Base-by-base conservation (phyloP, 2,329 filamentous ascomycete genomes). In the Aplosporella prunicola region DNA sequence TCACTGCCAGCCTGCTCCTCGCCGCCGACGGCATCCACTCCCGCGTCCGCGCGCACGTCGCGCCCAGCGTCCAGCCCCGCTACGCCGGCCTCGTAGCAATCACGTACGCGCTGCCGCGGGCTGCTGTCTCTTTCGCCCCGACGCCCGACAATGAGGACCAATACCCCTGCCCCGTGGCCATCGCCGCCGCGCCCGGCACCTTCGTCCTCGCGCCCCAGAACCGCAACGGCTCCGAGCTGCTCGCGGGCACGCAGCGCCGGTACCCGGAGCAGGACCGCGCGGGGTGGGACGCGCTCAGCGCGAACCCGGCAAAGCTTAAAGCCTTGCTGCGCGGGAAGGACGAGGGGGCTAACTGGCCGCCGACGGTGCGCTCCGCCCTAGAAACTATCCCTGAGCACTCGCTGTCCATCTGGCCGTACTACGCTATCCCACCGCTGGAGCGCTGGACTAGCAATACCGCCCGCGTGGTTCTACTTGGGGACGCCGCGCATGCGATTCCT, bases 11-110 rank as follows among this genome's bases (percentile, higher is more conserved):
- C 2, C 48, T 73, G 9, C 62, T 79, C 0, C 57, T 78, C 11
- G 74, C 72, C 0, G 70, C 72, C 0, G 74, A 79, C 41, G 74
- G 75, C 1, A 78, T 78, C 33, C 71, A 78, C 48, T 76, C 72
- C 1, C 60, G 56, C 0, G 69, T 78, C 0, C 63, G 73, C 3
- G 60, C 56, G 3, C 66, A 74, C 27, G 55, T 79, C 30, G 68
- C 40, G 2, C 47, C 72, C 0, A 60, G 65, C 0, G 45, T 71
- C 1, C 50, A 62, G 22, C 68, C 74, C 1, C 59, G 55, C 1
- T 78, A 73, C 47, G 68, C 65, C 1, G 68, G 68, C 23, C 64
- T 68, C n/a, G 47, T 63, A 4, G 63, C 53, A 5, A 58, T 61
- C 20, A 61, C 51, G n/a, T 61, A 52, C 20, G 58, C 52, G 35